Evolutionary conservation across 345 rosid genomes (phyloP).

Genomic region (Salix koriyanagi): DNA sequence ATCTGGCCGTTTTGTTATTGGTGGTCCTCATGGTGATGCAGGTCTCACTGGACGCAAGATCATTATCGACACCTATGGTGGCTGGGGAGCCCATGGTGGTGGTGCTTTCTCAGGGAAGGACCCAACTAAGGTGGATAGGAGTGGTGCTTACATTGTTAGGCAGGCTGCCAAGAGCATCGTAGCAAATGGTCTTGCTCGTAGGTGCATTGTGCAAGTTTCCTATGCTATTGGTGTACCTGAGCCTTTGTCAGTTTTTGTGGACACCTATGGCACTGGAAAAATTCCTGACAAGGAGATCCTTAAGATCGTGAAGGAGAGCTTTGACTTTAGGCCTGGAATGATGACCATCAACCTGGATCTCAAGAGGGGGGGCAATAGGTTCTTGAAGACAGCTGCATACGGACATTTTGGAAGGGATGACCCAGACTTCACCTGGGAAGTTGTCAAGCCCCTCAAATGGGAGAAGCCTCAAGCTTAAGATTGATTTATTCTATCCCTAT

Average conservation of each 20-base stretch:
- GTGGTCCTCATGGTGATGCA: conserved; percentile 39
- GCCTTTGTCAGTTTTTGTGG: conserved; percentile 36
- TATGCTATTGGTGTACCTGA: conserved; percentile 38
- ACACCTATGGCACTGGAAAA: conserved; percentile 33
- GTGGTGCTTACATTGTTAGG: conserved; percentile 36
- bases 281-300: conserved; percentile 36
- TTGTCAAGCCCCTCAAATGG: conserved; percentile 44
- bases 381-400: conserved; percentile 49
- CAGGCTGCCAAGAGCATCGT: conserved; percentile 41
- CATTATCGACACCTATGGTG: conserved; percentile 37
- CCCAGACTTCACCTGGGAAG: conserved; percentile 56
- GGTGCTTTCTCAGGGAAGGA: conserved; percentile 41
- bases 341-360: conserved; percentile 49
- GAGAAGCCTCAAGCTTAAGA: conserved; percentile 33
- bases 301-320: conserved; percentile 30
- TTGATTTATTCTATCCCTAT: not conserved
- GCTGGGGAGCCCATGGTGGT: conserved; percentile 40
- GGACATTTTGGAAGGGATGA: conserved; percentile 56
- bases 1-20: conserved; percentile 35
- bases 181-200: conserved; percentile 35
- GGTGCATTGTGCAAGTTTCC: conserved; percentile 38
- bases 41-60: conserved; percentile 39
- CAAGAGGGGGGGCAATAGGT: conserved; percentile 53
- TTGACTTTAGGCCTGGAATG: conserved; percentile 52
- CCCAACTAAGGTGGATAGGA: conserved; percentile 39